phyloP scores from a whole-genome alignment of 2,329 filamentous ascomycete species.

The Aspergillus sp. region DNA sequence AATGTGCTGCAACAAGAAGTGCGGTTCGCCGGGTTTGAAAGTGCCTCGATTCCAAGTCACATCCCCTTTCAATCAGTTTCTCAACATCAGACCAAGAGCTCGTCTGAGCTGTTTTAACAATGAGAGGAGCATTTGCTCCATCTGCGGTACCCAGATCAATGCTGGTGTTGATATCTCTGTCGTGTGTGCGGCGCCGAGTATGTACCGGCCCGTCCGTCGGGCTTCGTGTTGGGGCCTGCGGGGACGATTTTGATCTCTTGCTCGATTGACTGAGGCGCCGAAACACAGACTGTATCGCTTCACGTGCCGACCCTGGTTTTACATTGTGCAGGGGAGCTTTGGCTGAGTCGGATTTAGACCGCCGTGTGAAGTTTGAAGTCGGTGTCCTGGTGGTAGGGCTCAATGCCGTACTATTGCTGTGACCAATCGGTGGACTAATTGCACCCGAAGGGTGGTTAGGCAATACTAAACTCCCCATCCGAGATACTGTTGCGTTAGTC shows the following conservation, averaged over 20 bases:
- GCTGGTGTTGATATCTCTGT: constrained; percentile 32
- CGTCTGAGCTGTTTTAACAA: constrained; percentile 38
- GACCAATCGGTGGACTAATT: constrained; percentile 13
- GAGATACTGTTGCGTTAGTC: constrained; percentile 14
- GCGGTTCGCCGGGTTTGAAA: constrained; percentile 34
- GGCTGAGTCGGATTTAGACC: constrained; percentile 22
- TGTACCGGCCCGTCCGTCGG: not conserved
- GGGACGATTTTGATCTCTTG: constrained; percentile 4
- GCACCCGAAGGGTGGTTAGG: constrained; percentile 17
- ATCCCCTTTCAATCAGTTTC: constrained; percentile 30
- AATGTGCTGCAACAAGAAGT: constrained; percentile 40
- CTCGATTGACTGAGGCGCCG: constrained; percentile 18
- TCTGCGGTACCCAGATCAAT: constrained; percentile 35
- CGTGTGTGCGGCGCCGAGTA: constrained; percentile 10
- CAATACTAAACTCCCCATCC: constrained; percentile 12
- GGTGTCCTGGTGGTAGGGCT: constrained; percentile 8
- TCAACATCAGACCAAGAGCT: constrained; percentile 36
- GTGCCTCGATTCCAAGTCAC: constrained; percentile 33
- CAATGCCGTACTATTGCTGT: constrained; percentile 21
- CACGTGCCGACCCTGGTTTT: constrained; percentile 20
- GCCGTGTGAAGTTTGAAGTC: constrained; percentile 10
- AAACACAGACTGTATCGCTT: constrained; percentile 19
- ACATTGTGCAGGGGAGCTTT: constrained; percentile 3
- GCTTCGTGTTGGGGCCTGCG: constrained; percentile 12
- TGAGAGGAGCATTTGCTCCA: constrained; percentile 29